A percentile compares a stretch with the other conserved stretches of the same genome.
Conservation (phyloP, 768 basidiomycete species). For the Leucocoprinus leucothites region DNA sequence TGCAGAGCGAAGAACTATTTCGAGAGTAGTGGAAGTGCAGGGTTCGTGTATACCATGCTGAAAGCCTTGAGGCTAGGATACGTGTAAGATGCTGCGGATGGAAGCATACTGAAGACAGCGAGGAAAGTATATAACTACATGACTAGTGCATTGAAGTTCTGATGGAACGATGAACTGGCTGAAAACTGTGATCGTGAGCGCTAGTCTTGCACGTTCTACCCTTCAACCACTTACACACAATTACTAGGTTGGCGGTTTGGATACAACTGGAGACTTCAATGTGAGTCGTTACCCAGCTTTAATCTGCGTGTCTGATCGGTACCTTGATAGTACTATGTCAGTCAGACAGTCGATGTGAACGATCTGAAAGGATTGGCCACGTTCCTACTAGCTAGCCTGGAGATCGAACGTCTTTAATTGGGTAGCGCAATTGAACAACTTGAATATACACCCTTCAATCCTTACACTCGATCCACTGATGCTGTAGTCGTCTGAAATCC, state of each 20-base stretch:
- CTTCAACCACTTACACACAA: neutral
- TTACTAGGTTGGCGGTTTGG: slow-evolving; percentile 38
- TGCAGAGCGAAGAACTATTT: slow-evolving; percentile 44
- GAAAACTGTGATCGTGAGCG: slow-evolving; percentile 39
- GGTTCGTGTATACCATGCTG: slow-evolving; percentile 46
- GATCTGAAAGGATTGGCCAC: slow-evolving; percentile 46
- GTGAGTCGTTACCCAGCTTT: slow-evolving; percentile 20
- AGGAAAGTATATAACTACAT: slow-evolving; percentile 42
- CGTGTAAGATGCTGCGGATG: slow-evolving; percentile 32
- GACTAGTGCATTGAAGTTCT: slow-evolving; percentile 36
- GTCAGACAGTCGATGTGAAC: slow-evolving; percentile 34
- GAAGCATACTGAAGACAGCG: slow-evolving; percentile 33
- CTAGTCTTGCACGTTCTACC: neutral
- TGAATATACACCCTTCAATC: too few relatives aligned
- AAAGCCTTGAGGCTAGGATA: slow-evolving; percentile 42
- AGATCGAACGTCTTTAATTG: slow-evolving; percentile 27
- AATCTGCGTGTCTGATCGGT: neutral
- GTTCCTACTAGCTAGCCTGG: slow-evolving; percentile 44
- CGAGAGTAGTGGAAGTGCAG: slow-evolving; percentile 43
- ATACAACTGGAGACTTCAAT: slow-evolving; percentile 32
- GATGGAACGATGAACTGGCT: slow-evolving; percentile 45
- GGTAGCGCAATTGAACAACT: too few relatives aligned
- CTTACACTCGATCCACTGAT: too few relatives aligned
- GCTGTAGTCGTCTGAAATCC: too few relatives aligned
- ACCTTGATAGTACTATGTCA: slow-evolving; percentile 38